Base-by-base conservation (phyloP, 2,329 filamentous ascomycete species). In the Fusarium annulatum region DNA sequence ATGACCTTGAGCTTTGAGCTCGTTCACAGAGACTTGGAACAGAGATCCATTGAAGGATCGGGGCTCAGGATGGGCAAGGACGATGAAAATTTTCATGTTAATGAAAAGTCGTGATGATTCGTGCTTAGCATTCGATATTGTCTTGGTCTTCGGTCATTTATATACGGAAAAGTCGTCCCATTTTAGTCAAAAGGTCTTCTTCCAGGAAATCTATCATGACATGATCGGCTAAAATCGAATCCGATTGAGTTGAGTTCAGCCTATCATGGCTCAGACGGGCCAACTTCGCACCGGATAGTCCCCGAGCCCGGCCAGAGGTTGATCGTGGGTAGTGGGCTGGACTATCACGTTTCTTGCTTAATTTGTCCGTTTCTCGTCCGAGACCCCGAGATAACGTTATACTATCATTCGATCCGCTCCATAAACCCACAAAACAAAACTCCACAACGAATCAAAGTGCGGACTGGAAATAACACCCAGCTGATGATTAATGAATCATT, bases 21-120 rank as follows among this genome's bases (percentile, higher is more conserved):
- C 69, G 3, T 64, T 45, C 2, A 72, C 43, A 18, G 69, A 45
- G 12, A 28, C 21, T 46, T 36, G 53, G 28, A 69, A 67, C 3
- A 72, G 53, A 30, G 65, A 57, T 7, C 65, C 58, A 19, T 63
- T 73, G 1, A 73, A 43, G 3, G 65, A 73, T 12, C 55, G 57
- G 5, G 64, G 64, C 49, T 73, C 71, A 1, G 71, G 71, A 15
- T 73, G 71, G 39, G 71, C 69, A 26, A 73, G 57, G 16, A 69
- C 49, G 9, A 72, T 46, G 16, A 72, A 56, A 42, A 69, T 57
- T 5, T 60, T 70, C 65, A 69, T 69, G 1, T 4, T 63, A n/a
- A 18, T 16, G 9, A 53, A 16, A 38, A 5, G 30, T 3, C 9
- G 30, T 18, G 3, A 18, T 26, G 18, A 19, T 36, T 52, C 2